A percentile compares a stretch with the other conserved stretches of the same genome.
phyloP scores from a whole-genome alignment of 768 basidiomycete species.

The Mycena vulgaris region DNA sequence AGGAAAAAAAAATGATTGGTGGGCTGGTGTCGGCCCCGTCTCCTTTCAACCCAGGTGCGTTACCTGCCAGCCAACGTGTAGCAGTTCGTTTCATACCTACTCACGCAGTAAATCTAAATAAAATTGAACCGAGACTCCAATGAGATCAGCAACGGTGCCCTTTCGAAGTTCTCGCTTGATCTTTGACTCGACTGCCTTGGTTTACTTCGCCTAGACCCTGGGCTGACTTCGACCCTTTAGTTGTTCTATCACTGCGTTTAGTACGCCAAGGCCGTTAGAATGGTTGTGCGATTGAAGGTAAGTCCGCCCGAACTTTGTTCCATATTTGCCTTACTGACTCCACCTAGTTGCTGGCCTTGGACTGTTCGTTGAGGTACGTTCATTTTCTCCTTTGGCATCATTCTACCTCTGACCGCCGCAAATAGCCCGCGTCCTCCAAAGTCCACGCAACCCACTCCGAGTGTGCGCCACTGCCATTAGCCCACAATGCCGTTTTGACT shows the following conservation, averaged over 20 bases:
- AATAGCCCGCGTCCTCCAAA: too few species aligned
- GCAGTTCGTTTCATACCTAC: constrained; percentile 5
- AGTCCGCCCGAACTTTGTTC: background rate
- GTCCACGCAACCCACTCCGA: background rate
- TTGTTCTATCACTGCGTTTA: too few species aligned
- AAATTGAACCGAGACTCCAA: constrained; percentile 3
- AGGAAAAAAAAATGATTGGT: too few species aligned
- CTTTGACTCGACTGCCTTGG: too few species aligned
- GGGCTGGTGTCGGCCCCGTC: too few species aligned
- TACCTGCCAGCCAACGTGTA: background rate
- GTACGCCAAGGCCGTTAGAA: background rate
- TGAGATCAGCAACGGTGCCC: too few species aligned
- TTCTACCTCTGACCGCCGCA: too few species aligned
- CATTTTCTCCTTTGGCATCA: constrained; percentile 4
- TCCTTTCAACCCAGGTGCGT: background rate
- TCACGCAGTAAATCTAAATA: background rate
- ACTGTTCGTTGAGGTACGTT: too few species aligned
- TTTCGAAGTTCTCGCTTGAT: too few species aligned
- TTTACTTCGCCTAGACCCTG: too few species aligned
- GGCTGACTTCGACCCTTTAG: too few species aligned
- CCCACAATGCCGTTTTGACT: background rate
- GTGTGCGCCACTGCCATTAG: background rate
- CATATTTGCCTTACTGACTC: background rate
- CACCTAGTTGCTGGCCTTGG: background rate
- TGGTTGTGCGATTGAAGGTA: background rate